These are phyloP conservation scores for Pseudogymnoascus destructans DNA, from an alignment of 2,329 filamentous ascomycete genomes.

Conservation along the genomic window DNA sequence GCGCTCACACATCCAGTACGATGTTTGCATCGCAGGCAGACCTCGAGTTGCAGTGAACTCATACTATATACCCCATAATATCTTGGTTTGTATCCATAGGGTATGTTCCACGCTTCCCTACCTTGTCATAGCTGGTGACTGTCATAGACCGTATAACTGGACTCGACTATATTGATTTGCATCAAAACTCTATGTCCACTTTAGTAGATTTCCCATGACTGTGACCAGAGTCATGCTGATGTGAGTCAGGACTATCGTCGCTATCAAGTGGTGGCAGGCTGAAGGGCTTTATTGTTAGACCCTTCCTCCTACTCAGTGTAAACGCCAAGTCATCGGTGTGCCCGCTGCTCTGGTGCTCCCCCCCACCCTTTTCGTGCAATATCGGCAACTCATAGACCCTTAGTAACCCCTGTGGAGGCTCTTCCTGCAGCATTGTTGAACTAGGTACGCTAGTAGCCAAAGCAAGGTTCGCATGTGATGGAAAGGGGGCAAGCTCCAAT, in stretches of 20 bases:
- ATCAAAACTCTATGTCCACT: constrained; percentile 26
- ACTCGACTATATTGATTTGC: not conserved
- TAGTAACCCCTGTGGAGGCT: constrained; percentile 74
- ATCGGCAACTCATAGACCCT: constrained; percentile 73
- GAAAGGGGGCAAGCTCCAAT: constrained; percentile 66
- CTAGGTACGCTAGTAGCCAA: constrained; percentile 31
- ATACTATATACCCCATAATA: not conserved
- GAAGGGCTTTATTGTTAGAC: constrained; percentile 76
- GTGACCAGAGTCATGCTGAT: constrained; percentile 17
- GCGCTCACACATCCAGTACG: not conserved
- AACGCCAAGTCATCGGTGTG: constrained; percentile 82
- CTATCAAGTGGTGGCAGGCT: constrained; percentile 78
- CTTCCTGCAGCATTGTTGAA: constrained; percentile 42
- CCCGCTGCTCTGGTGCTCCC: constrained; percentile 49
- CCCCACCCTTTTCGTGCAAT: constrained; percentile 76
- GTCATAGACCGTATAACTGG: not conserved
- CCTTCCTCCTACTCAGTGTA: constrained; percentile 64
- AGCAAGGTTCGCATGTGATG: constrained; percentile 38
- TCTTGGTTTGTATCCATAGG: not conserved
- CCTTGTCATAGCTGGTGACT: not conserved
- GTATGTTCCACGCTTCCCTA: not conserved
- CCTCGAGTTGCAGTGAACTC: not conserved
- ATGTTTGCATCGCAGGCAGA: not conserved
- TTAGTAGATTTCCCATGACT: constrained; percentile 20
- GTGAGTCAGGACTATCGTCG: constrained; percentile 34